Percentiles rank a stretch among this genome's conserved stretches.
Evolutionary conservation across 78 protist genomes (phyloP).

Genomic region (Mantamonas sphyraenae): DNA sequence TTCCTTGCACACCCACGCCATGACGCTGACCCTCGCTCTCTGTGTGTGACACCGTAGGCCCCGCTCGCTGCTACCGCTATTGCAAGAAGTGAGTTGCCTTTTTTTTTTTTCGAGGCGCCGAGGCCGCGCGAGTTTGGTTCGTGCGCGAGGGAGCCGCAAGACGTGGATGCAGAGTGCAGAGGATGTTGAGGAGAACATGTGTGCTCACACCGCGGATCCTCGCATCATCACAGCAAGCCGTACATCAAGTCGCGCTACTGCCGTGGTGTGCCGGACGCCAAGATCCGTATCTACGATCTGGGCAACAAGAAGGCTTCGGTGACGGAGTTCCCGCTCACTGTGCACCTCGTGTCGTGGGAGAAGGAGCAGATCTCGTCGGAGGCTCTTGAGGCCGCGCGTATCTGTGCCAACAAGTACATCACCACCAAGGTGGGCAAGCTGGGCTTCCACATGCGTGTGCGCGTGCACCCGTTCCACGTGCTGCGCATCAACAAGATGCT

Average conservation of each 20-base stretch:
- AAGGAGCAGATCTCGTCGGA: slow-evolving; percentile 96
- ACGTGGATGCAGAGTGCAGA: too few species aligned
- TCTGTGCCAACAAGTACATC: slow-evolving; percentile 97
- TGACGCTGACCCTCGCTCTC: too few species aligned
- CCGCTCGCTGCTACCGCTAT: too few species aligned
- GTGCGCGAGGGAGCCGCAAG: too few species aligned
- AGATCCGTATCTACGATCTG: slow-evolving; percentile 91
- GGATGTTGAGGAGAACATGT: too few species aligned
- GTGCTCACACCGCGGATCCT: too few species aligned
- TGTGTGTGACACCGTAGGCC: too few species aligned
- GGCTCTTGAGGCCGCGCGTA: slow-evolving; percentile 99
- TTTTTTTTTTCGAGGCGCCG: too few species aligned
- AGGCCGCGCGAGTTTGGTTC: too few species aligned
- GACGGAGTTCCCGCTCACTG: slow-evolving; percentile 96
- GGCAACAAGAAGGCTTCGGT: slow-evolving; percentile 93
- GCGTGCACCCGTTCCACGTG: slow-evolving; percentile 99
- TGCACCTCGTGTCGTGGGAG: slow-evolving; percentile 95
- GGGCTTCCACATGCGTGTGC: slow-evolving; percentile 97
- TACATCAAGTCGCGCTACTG: slow-evolving; percentile 98
- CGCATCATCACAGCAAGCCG: slow-evolving; percentile 85
- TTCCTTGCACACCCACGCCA: too few species aligned
- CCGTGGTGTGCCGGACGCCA: slow-evolving; percentile 98
- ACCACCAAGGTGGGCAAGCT: slow-evolving; percentile 91
- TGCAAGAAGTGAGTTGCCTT: too few species aligned
- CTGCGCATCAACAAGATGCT: slow-evolving; percentile 99